These are phyloP conservation scores for Hypoxylon sp. DNA, from an alignment of 2,329 filamentous ascomycete genomes.

Conservation along the genomic window DNA sequence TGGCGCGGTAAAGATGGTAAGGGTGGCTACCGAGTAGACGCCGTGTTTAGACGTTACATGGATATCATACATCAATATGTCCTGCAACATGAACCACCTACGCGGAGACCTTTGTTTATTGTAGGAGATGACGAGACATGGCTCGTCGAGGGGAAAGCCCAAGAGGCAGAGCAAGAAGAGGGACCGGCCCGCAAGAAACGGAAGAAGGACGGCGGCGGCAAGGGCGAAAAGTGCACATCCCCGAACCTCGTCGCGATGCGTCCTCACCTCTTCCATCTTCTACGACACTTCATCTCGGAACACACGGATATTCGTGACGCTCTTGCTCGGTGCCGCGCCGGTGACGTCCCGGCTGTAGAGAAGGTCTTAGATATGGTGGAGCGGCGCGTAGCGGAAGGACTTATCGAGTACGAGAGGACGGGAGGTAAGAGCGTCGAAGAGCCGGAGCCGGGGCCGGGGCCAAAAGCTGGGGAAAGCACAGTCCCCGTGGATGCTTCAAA, in stretches of 20 bases:
- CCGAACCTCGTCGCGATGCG: conserved; percentile 86
- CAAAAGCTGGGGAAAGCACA: conserved; percentile 34
- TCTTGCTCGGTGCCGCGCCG: conserved; percentile 77
- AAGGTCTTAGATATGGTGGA: conserved; percentile 82
- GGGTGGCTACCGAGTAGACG: conserved; percentile 91
- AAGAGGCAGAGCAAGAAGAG: conserved; percentile 63
- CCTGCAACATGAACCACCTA: conserved; percentile 74
- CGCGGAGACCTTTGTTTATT: conserved; percentile 80
- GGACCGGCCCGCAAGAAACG: conserved; percentile 62
- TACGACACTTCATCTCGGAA: conserved; percentile 83
- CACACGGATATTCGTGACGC: conserved; percentile 89
- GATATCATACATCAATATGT: conserved; percentile 89
- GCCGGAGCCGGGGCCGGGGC: conserved; percentile 42
- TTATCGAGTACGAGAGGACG: conserved; percentile 75
- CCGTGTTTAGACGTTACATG: conserved; percentile 87
- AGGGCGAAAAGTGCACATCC: conserved; percentile 57
- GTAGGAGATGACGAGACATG: conserved; percentile 68
- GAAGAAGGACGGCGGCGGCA: conserved; percentile 55
- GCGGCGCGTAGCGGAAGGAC: conserved; percentile 77
- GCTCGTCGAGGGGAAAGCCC: conserved; percentile 60
- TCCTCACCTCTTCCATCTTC: conserved; percentile 91
- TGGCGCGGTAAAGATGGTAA: conserved; percentile 85
- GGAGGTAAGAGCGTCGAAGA: conserved; percentile 65
- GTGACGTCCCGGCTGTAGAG: conserved; percentile 84
- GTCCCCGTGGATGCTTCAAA: conserved; percentile 29